Conservation (phyloP, 2,329 filamentous ascomycete genomes). For the Bipolaris cookei region DNA sequence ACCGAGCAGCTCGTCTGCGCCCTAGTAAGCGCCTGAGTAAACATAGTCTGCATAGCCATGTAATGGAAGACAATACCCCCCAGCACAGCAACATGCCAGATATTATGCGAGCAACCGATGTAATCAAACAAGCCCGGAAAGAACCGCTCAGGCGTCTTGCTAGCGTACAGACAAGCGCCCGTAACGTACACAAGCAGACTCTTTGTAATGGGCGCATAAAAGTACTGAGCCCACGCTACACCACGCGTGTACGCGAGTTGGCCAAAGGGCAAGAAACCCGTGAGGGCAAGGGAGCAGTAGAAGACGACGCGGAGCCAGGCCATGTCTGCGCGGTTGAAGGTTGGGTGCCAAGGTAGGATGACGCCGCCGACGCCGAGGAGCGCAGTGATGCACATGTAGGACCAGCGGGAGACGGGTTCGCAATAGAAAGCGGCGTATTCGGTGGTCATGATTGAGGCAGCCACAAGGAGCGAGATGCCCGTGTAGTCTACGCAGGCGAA, state of each 20-base stretch:
- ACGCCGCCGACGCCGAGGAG: constrained; percentile 83
- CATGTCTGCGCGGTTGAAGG: constrained; percentile 91
- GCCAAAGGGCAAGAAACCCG: constrained; percentile 85
- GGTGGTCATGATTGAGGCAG: constrained; percentile 95
- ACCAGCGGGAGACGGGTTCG: constrained; percentile 83
- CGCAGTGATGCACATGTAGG: constrained; percentile 83
- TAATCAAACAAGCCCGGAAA: constrained; percentile 94
- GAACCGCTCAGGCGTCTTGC: constrained; percentile 92
- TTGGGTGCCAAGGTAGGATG: constrained; percentile 93
- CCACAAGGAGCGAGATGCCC: constrained; percentile 91
- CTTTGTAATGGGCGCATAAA: constrained; percentile 87
- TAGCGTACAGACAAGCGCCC: constrained; percentile 87
- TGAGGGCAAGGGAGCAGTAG: constrained; percentile 84
- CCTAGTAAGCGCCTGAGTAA: constrained; percentile 61
- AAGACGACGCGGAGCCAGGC: constrained; percentile 91
- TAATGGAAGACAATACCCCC: constrained; percentile 98
- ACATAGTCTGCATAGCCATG: constrained; percentile 93
- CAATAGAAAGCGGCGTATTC: constrained; percentile 99
- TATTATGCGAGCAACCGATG: constrained; percentile 91
- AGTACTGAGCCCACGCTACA: constrained; percentile 79
- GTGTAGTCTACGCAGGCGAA: constrained; percentile 99
- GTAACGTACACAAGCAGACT: constrained; percentile 83
- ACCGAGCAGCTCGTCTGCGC: constrained; percentile 45
- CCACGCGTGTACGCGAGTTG: constrained; percentile 83
- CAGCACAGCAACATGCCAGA: constrained; percentile 95